phyloP scores from a whole-genome alignment of 202 grass and related monocot genomes.

The Elaeis oleifera region DNA sequence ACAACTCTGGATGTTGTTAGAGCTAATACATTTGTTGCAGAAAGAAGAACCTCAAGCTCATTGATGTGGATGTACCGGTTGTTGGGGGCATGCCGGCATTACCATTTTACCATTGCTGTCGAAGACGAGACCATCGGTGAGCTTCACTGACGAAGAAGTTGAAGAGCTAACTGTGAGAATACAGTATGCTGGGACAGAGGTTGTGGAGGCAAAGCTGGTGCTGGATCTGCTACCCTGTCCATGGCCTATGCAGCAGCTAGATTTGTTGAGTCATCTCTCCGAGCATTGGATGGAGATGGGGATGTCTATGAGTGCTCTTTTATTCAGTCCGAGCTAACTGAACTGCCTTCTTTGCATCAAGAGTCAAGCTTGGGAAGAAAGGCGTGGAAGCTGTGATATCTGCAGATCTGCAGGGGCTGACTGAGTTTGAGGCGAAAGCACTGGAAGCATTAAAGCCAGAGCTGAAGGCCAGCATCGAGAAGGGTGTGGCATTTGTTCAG shows the following conservation, averaged over 20 bases:
- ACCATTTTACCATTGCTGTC: slow-evolving; percentile 2
- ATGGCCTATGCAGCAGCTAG: slow-evolving; percentile 3
- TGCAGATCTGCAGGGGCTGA: background rate
- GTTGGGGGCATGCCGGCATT: slow-evolving; percentile 3
- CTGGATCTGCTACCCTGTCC: slow-evolving; percentile 4
- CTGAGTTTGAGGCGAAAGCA: background rate
- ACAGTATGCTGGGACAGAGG: slow-evolving; percentile 1
- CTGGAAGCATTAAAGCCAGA: slow-evolving; percentile 1
- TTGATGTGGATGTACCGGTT: slow-evolving; percentile 5
- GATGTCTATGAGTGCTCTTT: slow-evolving; percentile 4
- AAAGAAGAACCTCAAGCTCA: slow-evolving; percentile 1
- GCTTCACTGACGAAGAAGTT: background rate
- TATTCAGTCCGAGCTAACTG: slow-evolving; percentile 3
- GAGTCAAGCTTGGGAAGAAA: slow-evolving; percentile 1
- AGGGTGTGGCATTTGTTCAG: slow-evolving; percentile 2
- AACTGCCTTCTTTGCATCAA: slow-evolving; percentile 4
- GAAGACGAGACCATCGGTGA: background rate
- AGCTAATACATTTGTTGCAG: slow-evolving; percentile 1
- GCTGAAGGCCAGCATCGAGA: background rate
- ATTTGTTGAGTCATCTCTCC: slow-evolving; percentile 8
- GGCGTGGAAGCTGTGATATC: slow-evolving; percentile 1
- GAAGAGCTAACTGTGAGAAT: background rate
- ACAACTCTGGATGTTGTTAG: background rate
- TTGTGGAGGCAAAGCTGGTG: slow-evolving; percentile 5
- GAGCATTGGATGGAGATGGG: slow-evolving; percentile 1